A percentile compares a stretch with the other conserved stretches of the same genome.
phyloP scores from a whole-genome alignment of 768 basidiomycete species.

The Mycena indigotica region DNA sequence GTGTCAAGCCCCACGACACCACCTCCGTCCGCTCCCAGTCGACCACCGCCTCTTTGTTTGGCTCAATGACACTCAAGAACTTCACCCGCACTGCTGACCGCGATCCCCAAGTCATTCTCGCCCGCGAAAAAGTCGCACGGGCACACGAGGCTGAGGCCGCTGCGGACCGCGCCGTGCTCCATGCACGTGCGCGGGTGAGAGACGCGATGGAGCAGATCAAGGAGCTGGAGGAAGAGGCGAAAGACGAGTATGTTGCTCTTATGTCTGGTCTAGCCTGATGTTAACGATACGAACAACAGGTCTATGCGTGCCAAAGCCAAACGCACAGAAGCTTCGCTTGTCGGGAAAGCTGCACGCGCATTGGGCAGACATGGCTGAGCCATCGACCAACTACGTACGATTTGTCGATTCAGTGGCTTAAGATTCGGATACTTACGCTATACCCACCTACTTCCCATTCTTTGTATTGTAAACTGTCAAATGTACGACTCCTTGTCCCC shows the following conservation, averaged over 20 bases:
- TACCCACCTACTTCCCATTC: no score
- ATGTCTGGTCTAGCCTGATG: background rate
- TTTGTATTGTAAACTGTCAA: no score
- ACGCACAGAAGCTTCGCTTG: background rate
- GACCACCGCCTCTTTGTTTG: background rate
- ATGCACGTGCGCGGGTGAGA: constrained; percentile 48
- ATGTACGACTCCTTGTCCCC: no score
- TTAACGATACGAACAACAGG: background rate
- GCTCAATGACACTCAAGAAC: background rate
- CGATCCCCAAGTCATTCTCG: constrained; percentile 51
- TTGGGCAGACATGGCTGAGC: background rate
- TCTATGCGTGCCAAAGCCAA: background rate
- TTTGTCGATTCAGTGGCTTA: no score
- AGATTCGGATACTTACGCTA: no score
- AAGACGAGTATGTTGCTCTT: constrained; percentile 49
- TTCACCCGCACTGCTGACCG: constrained; percentile 3
- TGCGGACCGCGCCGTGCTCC: constrained; percentile 51
- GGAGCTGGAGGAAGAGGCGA: constrained; percentile 51
- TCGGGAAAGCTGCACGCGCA: background rate
- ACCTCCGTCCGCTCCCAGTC: background rate
- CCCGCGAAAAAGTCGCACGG: constrained; percentile 51
- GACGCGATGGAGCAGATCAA: constrained; percentile 52
- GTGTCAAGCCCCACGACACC: background rate
- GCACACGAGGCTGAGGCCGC: constrained; percentile 54
- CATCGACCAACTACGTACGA: no score